Percentiles rank a stretch among this genome's conserved stretches.
phyloP scores from a whole-genome alignment of 2,329 filamentous ascomycete genomes.

The Epichloe amarillans region DNA sequence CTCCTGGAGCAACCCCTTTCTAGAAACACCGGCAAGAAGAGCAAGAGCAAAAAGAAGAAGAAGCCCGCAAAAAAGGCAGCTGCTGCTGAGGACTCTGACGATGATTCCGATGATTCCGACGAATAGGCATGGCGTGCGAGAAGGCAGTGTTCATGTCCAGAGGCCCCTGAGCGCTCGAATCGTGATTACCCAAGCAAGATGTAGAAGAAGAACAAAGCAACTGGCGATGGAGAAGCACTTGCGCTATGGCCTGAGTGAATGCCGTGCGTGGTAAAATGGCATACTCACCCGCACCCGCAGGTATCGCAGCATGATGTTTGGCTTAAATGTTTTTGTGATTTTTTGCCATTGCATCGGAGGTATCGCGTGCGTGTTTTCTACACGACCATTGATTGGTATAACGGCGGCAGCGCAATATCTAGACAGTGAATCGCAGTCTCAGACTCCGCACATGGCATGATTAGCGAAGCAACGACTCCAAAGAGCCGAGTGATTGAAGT shows the following conservation, averaged over 20 bases:
- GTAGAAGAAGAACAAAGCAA: not conserved
- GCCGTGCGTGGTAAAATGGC: not conserved
- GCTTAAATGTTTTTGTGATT: too few species aligned
- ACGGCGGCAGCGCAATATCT: conserved; percentile 1
- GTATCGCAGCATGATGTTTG: not conserved
- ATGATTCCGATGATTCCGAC: conserved; percentile 19
- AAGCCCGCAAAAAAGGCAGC: conserved; percentile 37
- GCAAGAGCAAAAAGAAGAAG: conserved; percentile 71
- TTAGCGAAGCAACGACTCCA: not conserved
- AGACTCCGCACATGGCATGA: not conserved
- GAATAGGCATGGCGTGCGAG: conserved; percentile 6
- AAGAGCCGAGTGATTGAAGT: not conserved
- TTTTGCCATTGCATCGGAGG: not conserved
- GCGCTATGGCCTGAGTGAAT: not conserved
- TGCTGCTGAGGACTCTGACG: conserved; percentile 21
- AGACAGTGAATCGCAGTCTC: conserved; percentile 3
- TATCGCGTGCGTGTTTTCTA: not conserved
- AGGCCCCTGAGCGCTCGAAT: not conserved
- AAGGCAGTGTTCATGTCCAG: not conserved
- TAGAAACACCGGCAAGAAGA: conserved; percentile 84
- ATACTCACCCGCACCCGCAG: not conserved
- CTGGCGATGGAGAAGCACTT: not conserved
- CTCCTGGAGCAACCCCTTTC: conserved; percentile 80
- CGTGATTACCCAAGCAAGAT: not conserved
- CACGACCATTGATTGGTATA: not conserved